A percentile compares a stretch with the other conserved stretches of the same genome.
These are phyloP conservation scores for Aspergillus phoenicis DNA, from an alignment of 2,329 filamentous ascomycete species.

Conservation along the genomic window DNA sequence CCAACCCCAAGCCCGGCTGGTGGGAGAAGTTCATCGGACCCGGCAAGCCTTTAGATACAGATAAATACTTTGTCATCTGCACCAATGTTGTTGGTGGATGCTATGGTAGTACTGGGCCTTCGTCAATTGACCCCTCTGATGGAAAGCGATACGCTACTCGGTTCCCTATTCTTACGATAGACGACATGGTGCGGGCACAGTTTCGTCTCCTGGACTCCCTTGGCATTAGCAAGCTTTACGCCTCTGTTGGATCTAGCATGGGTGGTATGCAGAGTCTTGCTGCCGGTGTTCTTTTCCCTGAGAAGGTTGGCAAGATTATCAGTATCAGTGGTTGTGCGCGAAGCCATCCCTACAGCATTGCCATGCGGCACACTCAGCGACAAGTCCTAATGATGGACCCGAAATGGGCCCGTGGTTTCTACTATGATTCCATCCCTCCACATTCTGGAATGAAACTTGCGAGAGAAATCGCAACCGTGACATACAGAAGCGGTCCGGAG, in stretches of 20 bases:
- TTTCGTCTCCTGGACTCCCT: slow-evolving; percentile 83
- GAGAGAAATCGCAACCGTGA: slow-evolving; percentile 95
- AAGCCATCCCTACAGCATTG: slow-evolving; percentile 96
- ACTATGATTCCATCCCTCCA: slow-evolving; percentile 84
- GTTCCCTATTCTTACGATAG: slow-evolving; percentile 92
- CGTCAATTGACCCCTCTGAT: slow-evolving; percentile 83
- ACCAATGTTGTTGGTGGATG: slow-evolving; percentile 96
- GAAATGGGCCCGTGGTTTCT: slow-evolving; percentile 93
- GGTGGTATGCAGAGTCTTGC: slow-evolving; percentile 97
- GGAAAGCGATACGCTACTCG: slow-evolving; percentile 87
- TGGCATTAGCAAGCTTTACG: slow-evolving; percentile 76
- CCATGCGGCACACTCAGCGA: slow-evolving; percentile 95
- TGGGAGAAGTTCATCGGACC: slow-evolving; percentile 99
- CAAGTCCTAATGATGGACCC: slow-evolving; percentile 99
- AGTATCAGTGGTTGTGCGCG: slow-evolving; percentile 92
- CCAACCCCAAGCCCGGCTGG: slow-evolving; percentile 89
- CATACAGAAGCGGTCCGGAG: slow-evolving; percentile 92
- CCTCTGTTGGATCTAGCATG: slow-evolving; percentile 95
- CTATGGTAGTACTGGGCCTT: slow-evolving; percentile 91
- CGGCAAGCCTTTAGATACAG: slow-evolving; percentile 79
- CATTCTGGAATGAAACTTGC: slow-evolving; percentile 98
- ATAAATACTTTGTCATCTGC: slow-evolving; percentile 91
- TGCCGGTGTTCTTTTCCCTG: slow-evolving; percentile 79
- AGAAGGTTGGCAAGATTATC: slow-evolving; percentile 77
- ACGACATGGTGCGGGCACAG: slow-evolving; percentile 97